Conservation (phyloP, 305 asterid species). For the Coffea humblotiana region DNA sequence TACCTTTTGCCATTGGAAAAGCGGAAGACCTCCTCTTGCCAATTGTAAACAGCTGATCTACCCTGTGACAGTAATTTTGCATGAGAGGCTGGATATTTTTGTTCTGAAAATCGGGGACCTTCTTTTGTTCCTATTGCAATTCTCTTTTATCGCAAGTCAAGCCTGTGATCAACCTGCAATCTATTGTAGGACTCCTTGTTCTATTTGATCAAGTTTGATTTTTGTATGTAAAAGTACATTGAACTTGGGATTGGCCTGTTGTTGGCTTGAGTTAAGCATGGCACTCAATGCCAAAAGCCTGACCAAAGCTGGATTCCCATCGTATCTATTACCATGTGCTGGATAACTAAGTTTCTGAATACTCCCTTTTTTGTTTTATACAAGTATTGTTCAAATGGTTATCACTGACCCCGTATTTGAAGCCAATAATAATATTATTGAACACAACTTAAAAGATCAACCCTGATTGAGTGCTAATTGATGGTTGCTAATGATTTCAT, state of each 20-base stretch:
- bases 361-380: not conserved
- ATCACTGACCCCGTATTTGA: not conserved
- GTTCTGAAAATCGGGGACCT: not conserved
- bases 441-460: not conserved
- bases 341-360: not conserved
- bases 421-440: not conserved
- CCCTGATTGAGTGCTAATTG: not conserved
- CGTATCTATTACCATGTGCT: not conserved
- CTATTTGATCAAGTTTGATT: too few species aligned
- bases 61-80: not conserved
- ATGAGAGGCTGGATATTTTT: not conserved
- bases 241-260: not conserved
- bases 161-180: too few species aligned
- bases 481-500: not conserved
- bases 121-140: not conserved
- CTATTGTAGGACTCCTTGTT: not conserved
- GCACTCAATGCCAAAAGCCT: not conserved
- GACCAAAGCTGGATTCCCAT: not conserved
- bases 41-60: too few species aligned
- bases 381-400: too few species aligned
- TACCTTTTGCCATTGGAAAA: too few species aligned
- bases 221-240: not conserved
- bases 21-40: too few species aligned
- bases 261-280: not conserved
- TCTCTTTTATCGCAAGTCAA: too few species aligned